Evolutionary conservation across 495 filamentous ascomycete species (phyloP), one percentile per base, ranked within the genome.

Genomic region (Achaetomiella virescens): DNA sequence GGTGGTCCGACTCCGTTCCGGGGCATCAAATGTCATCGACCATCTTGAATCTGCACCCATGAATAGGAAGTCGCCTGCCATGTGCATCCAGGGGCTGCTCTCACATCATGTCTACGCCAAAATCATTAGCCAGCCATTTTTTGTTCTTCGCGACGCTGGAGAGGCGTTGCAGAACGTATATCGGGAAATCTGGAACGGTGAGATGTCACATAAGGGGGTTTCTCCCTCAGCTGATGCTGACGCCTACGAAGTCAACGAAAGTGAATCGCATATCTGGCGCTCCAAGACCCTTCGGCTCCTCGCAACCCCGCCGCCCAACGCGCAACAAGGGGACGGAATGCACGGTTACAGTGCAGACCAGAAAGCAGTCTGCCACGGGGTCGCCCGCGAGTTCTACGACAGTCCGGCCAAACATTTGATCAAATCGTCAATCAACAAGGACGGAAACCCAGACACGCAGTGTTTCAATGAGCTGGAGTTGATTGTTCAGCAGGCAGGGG

Each of bases 261-360:
- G 21, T 15, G 49, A 52, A 43, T 15, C 49, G 1, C 49, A 52
- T 14, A 31, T 52, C 6, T 52, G 37, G 49, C 49, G 49, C 24
- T 42, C 37, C 24, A 52, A 24, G n/a, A 52, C 49, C 7, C 36
- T 52, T 21, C 49, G 49, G 15, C 37, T 52, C 35, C 38, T 52
- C 1, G 21, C 35, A 6, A 33, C 49, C 14, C 21, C 37, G 37
- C 37, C 24, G 14, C 15, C 49, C 43, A 46, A 46, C 43, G 20
- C 8, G 41, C 20, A 22, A 10, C 41, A 22, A 22, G 5, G 7
- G 41, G 21, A 22, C 10, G 41, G 41, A 3, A 3, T 9, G 18
- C 14, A 22, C 21, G 12, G 15, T 14, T 44, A 44, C 21, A 44
- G 2, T 10, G 21, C 41, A 44, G 11, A 6, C 10, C 41, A 44